Evolutionary conservation across 1,139 yeast genomes (phyloP).

Genomic region (Scheffersomyces cryptocercus): DNA sequence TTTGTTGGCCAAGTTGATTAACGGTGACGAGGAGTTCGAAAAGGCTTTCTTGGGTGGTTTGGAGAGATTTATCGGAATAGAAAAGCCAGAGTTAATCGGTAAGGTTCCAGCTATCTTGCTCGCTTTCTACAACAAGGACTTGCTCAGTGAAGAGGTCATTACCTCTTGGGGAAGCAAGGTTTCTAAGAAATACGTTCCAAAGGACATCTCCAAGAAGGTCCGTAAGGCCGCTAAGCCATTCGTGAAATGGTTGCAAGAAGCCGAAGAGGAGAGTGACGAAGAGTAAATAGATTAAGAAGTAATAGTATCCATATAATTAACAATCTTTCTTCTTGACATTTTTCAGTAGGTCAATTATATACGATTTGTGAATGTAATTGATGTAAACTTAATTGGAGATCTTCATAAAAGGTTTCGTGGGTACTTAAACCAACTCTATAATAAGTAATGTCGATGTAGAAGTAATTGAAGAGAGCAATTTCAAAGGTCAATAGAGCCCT

Average conservation of each 20-base stretch:
- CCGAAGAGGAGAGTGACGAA: conserved; percentile 69
- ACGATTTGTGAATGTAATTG: no score
- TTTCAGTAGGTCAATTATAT: no score
- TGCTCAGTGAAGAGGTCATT: conserved; percentile 80
- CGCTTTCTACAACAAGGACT: conserved; percentile 77
- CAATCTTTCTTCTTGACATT: conserved; percentile 3
- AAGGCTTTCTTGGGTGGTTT: conserved; percentile 92
- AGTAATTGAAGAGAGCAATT: no score
- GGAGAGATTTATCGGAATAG: conserved; percentile 88
- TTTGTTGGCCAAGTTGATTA: conserved; percentile 73
- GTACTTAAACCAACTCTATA: no score
- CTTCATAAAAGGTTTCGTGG: no score
- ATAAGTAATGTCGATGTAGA: no score
- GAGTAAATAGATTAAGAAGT: conserved; percentile 27
- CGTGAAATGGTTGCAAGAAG: conserved; percentile 90
- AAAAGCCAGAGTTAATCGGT: conserved; percentile 73
- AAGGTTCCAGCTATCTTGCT: conserved; percentile 79
- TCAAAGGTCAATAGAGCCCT: no score
- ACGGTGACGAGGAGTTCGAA: conserved; percentile 66
- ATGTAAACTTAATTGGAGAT: no score
- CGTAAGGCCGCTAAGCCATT: conserved; percentile 97
- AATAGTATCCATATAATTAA: background rate
- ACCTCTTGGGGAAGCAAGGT: conserved; percentile 88
- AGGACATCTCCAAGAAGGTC: conserved; percentile 88
- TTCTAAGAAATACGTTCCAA: conserved; percentile 90